These are phyloP conservation scores for Setomelanomma holmii DNA, from an alignment of 2,329 filamentous ascomycete genomes.

Conservation along the genomic window DNA sequence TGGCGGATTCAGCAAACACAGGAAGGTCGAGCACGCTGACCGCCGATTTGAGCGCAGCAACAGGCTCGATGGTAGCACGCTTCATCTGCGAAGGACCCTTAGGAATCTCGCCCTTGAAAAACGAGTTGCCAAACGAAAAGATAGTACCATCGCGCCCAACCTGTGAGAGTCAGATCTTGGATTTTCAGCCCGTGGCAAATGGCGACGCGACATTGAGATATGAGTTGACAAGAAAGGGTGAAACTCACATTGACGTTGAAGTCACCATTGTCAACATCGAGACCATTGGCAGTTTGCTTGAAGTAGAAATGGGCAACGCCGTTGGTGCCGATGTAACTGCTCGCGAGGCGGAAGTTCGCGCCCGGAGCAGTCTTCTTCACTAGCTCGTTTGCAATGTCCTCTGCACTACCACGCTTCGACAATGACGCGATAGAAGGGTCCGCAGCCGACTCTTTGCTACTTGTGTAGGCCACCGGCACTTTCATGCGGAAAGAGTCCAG, in stretches of 20 bases:
- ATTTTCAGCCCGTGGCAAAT: too few relatives aligned
- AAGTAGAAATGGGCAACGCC: conserved; percentile 66
- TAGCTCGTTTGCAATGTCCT: conserved; percentile 42
- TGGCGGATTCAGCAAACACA: conserved; percentile 50
- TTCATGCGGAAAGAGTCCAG: conserved; percentile 42
- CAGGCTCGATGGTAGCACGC: conserved; percentile 53
- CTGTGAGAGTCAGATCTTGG: conserved; percentile 42
- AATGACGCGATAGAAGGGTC: conserved; percentile 27
- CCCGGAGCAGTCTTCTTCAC: conserved; percentile 45
- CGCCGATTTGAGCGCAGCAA: conserved; percentile 53
- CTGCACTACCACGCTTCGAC: conserved; percentile 31
- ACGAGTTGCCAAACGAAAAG: conserved; percentile 65
- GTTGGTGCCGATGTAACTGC: conserved; percentile 63
- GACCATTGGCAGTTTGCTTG: conserved; percentile 64
- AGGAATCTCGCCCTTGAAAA: conserved; percentile 55
- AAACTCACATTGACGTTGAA: conserved; percentile 68
- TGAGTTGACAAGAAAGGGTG: too few relatives aligned
- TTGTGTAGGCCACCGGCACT: conserved; percentile 32
- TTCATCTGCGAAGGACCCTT: conserved; percentile 47
- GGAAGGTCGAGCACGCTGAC: conserved; percentile 51
- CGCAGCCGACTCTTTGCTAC: conserved; percentile 23
- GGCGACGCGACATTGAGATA: too few relatives aligned
- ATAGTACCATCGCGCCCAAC: conserved; percentile 61
- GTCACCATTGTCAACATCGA: conserved; percentile 68
- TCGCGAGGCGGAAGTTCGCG: conserved; percentile 59